These are phyloP conservation scores for Ophiorrhiza pumila DNA, from an alignment of 257 asterid species.

Conservation along the genomic window DNA sequence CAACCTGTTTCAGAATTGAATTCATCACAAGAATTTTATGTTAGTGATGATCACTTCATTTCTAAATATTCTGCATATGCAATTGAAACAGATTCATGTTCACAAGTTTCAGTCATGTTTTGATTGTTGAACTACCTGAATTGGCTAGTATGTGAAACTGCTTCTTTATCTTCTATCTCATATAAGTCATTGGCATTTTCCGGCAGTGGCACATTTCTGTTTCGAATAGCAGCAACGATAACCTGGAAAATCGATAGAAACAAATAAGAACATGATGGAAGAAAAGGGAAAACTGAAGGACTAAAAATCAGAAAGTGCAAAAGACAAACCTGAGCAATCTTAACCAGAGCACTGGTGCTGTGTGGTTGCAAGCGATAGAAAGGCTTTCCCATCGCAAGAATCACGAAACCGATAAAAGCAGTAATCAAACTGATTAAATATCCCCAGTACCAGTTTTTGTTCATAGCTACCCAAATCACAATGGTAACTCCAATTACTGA, in stretches of 20 bases:
- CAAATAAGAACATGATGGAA: background rate
- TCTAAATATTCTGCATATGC: background rate
- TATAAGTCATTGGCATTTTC: constrained; percentile 15
- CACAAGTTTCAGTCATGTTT: background rate
- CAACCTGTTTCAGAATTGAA: constrained; percentile 24
- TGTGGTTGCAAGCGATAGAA: constrained; percentile 37
- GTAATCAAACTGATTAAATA: constrained; percentile 36
- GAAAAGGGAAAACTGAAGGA: background rate
- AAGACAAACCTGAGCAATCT: constrained; percentile 36
- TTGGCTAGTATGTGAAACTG: constrained; percentile 13
- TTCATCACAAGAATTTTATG: background rate
- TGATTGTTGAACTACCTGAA: constrained; percentile 8
- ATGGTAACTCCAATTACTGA: constrained; percentile 50
- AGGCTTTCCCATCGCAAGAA: constrained; percentile 42
- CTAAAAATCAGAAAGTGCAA: background rate
- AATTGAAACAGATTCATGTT: background rate
- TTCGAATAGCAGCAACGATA: constrained; percentile 27
- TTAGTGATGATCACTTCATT: background rate
- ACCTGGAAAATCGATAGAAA: constrained; percentile 25
- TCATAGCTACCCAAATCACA: constrained; percentile 48
- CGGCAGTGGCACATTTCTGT: constrained; percentile 30
- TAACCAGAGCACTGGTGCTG: constrained; percentile 33
- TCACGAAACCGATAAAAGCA: constrained; percentile 33
- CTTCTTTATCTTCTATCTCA: constrained; percentile 1
- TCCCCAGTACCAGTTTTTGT: constrained; percentile 56